These are phyloP conservation scores for Emericellopsis cladophorae DNA, from an alignment of 2,329 filamentous ascomycete genomes.

Conservation along the genomic window DNA sequence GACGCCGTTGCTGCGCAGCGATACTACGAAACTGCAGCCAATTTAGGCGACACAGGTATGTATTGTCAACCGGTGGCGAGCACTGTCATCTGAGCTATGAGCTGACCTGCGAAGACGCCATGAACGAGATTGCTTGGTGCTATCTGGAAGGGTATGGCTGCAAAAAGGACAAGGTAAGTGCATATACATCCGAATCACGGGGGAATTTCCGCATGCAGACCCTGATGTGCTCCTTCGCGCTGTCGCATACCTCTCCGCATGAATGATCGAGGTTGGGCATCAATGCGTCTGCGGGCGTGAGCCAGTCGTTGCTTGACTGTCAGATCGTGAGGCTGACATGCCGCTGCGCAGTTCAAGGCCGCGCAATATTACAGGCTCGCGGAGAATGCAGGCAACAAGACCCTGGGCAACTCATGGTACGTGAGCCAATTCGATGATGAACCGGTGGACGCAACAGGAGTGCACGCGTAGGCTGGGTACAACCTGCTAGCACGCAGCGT, in stretches of 20 bases:
- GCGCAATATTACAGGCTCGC: slow-evolving; percentile 89
- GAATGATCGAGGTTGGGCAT: too few species aligned
- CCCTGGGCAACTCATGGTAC: slow-evolving; percentile 89
- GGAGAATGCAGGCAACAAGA: slow-evolving; percentile 80
- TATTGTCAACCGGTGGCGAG: slow-evolving; percentile 1
- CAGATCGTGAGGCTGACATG: not conserved
- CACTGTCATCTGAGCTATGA: not conserved
- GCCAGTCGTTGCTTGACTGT: too few species aligned
- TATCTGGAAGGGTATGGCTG: slow-evolving; percentile 94
- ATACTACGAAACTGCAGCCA: slow-evolving; percentile 97
- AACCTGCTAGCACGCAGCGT: too few species aligned
- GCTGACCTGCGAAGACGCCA: slow-evolving; percentile 55
- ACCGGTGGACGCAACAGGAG: too few species aligned
- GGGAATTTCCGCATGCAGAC: too few species aligned
- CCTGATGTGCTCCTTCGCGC: too few species aligned
- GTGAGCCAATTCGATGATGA: slow-evolving; percentile 14
- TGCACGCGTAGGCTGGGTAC: too few species aligned
- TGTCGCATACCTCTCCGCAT: too few species aligned
- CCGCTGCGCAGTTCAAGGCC: slow-evolving; percentile 50
- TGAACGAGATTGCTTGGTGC: slow-evolving; percentile 96
- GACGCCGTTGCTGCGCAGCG: slow-evolving; percentile 78
- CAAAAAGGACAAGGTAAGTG: slow-evolving; percentile 93
- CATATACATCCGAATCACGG: not conserved
- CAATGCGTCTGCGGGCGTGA: too few species aligned
- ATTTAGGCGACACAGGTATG: slow-evolving; percentile 75